Conservation (phyloP, 2,329 filamentous ascomycete genomes). For the Daldinia eschscholtzii region DNA sequence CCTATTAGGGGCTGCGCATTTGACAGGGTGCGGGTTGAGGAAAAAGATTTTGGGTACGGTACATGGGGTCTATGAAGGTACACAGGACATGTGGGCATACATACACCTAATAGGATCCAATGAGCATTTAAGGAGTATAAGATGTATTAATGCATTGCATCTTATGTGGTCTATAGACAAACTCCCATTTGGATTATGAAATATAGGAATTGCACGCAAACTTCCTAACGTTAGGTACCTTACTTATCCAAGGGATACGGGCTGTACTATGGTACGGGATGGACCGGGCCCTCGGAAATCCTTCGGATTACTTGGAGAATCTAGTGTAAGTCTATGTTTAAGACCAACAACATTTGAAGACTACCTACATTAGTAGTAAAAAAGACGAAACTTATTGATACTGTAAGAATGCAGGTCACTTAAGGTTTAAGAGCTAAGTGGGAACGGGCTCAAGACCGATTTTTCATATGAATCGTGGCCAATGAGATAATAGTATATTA, state of each 20-base stretch:
- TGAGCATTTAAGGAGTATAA: not conserved
- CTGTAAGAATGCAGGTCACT: constrained; percentile 28
- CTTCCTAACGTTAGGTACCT: not conserved
- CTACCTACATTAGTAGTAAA: too few species aligned
- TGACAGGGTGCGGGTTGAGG: constrained; percentile 29
- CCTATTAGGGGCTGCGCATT: constrained; percentile 27
- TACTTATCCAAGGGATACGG: not conserved
- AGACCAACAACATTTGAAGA: constrained; percentile 2
- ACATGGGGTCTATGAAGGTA: not conserved
- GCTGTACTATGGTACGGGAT: not conserved
- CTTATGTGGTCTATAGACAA: too few species aligned
- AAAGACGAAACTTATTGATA: constrained; percentile 3
- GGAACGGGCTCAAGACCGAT: not conserved
- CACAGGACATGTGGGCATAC: not conserved
- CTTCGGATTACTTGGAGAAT: not conserved
- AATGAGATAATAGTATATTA: constrained; percentile 21
- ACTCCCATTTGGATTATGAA: not conserved
- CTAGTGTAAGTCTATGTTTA: constrained; percentile 12
- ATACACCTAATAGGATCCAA: not conserved
- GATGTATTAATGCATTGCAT: too few species aligned
- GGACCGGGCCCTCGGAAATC: constrained; percentile 3
- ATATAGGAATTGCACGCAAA: not conserved
- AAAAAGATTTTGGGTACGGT: constrained; percentile 25
- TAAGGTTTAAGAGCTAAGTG: constrained; percentile 16
- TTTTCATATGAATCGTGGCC: constrained; percentile 30